Evolutionary conservation across 2,329 filamentous ascomycete genomes (phyloP), one percentile per base, ranked within the genome.

Genomic region (Lasiodiplodia sp.): DNA sequence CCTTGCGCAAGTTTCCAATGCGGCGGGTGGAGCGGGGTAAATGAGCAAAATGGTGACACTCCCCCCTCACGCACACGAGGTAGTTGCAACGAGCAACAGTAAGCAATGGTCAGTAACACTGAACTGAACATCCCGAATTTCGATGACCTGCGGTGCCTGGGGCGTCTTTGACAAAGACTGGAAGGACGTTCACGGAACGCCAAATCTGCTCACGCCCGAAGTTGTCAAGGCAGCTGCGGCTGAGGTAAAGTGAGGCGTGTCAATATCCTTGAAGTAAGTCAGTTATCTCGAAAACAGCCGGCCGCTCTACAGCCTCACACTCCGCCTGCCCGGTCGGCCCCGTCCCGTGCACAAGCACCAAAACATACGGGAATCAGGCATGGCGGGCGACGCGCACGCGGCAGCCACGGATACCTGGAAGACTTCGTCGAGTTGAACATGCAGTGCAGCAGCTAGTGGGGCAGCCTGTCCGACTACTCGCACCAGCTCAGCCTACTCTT

Each of bases 371-470:
- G 28, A 28, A 28, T 28, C 28, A 28, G 71, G 68, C 60, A 77
- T 80, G 66, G 65, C 71, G n/a, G 68, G 31, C 31, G 31, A 31
- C 7, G 10, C 53, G 12, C 18, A 14, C 16, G 68, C 38, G 3
- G 28, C 4, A 28, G 28, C 28, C 5, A 4, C 5, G 31, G 58
- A 71, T 56, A 68, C 64, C 52, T 70, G 68, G 70, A 73, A 75
- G 74, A 75, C 56, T 69, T 71, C 70, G 72, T 88, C 7, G 76
- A 79, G 3, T 83, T 89, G 78, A 88, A 88, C 74, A 88, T 86
- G 0, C 86, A 89, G 72, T 77, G 78, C 40, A 83, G 83, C 66
- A 85, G 81, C 28, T 87, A 89, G 75, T 89, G 86, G 87, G 87
- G 89, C 47, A 64, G 60, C 44, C 60, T 64, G 14, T 38, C n/a